Base-by-base conservation (phyloP, 805 yeast species). In the Yarrowia sp. region DNA sequence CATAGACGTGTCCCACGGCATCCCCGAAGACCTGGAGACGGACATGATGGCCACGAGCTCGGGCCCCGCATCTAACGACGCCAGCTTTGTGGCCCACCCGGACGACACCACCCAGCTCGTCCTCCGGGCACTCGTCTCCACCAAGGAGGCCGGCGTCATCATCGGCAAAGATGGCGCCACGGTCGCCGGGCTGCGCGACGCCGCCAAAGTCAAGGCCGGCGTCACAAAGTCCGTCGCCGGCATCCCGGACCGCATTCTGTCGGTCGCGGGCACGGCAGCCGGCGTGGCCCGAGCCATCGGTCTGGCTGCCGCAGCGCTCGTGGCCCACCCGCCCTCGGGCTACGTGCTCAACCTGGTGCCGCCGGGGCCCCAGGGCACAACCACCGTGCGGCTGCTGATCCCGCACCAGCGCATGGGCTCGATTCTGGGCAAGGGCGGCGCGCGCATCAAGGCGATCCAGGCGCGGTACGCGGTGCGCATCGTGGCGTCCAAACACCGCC, bases 361-460 rank as follows among this genome's bases (percentile, higher is more conserved):
- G 63, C 84, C 86, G 8, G 76, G 82, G 33, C 79, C 83, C 38
- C 83, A 83, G 50, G 86, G 85, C 34, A 81, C 84, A 61, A 82
- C 85, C 42, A 81, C 85, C 42, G 77, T 92, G 73, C 84, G 97
- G 74, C 80, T 92, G 55, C 80, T 92, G 70, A 83, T 92, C 69
- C 92, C 97, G 47, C 91, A 92, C 77, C 83, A 87, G 64, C 97
- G 91, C 76, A 87, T 92, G 86, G 97, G 97, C 46, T 87, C 96
- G 9, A 84, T 92, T 55, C 92, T 92, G 75, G 97, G 97, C 65
- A 86, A 89, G 68, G 90, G 85, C 70, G 97, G 97, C 66, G 79
- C 82, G 13, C 84, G 92, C 75, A 92, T 92, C 75, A 92, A 91
- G 79, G 83, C 88, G 47, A 85, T 92, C 69, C 95, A 90, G 79